Percentiles rank a stretch among this genome's conserved stretches.
These are phyloP conservation scores for Mollisia scopiformis DNA, from an alignment of 2,329 filamentous ascomycete species.

Conservation along the genomic window DNA sequence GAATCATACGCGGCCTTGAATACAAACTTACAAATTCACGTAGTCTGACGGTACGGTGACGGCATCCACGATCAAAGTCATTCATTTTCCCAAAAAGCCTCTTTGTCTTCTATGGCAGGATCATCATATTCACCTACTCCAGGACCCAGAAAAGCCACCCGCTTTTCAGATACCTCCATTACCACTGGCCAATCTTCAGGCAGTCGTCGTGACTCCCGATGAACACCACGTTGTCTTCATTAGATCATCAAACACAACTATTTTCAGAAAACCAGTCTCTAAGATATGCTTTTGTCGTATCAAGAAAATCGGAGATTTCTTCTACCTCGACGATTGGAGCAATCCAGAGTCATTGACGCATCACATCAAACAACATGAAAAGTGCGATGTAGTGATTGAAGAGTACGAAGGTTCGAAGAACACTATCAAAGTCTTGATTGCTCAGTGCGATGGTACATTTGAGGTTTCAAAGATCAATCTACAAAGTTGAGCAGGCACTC, in stretches of 20 bases:
- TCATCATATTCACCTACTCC: not conserved
- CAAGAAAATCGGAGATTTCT: not conserved
- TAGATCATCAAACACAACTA: not conserved
- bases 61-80: not conserved
- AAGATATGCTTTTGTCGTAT: constrained; percentile 1
- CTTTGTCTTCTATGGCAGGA: constrained; percentile 4
- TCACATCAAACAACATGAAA: not conserved
- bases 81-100: constrained; percentile 4
- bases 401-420: not conserved
- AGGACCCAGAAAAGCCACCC: not conserved
- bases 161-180: not conserved
- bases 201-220: constrained; percentile 8
- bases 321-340: not conserved
- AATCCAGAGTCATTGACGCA: not conserved
- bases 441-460: constrained; percentile 8
- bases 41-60: not conserved
- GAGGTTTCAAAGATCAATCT: constrained; percentile 7
- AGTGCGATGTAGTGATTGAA: constrained; percentile 11
- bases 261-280: not conserved
- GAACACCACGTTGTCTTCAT: constrained; percentile 8
- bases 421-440: constrained; percentile 4
- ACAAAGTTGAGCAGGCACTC: not conserved
- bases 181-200: constrained; percentile 1
- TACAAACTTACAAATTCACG: not conserved
- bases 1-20: too few species aligned